Evolutionary conservation across 1,284 basidiomycete genomes (phyloP).

Genomic region (Apiotrichum mycotoxinovorans): DNA sequence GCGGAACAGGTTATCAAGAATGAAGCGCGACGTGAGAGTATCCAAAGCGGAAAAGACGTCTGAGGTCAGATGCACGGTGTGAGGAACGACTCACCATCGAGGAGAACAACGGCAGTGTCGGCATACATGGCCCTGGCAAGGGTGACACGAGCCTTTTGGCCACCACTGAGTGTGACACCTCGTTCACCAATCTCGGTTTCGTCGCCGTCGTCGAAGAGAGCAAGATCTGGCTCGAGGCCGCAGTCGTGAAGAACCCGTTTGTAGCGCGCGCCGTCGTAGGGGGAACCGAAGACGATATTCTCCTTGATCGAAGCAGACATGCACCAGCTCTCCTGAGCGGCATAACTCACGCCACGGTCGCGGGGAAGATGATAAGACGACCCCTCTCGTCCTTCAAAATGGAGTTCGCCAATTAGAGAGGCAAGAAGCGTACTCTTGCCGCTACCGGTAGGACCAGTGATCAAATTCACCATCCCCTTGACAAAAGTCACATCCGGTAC

Average conservation of each 20-base stretch:
- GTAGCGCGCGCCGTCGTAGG: conserved; percentile 57
- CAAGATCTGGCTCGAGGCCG: conserved; percentile 61
- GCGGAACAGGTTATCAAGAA: conserved; percentile 69
- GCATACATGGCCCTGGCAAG: conserved; percentile 69
- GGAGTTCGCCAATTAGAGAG: conserved; percentile 55
- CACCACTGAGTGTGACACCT: conserved; percentile 56
- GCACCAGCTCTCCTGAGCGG: conserved; percentile 71
- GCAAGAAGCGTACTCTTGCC: conserved; percentile 50
- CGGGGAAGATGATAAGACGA: conserved; percentile 65
- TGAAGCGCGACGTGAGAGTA: conserved; percentile 68
- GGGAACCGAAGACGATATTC: conserved; percentile 58
- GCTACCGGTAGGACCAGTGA: conserved; percentile 58
- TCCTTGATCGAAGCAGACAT: conserved; percentile 54
- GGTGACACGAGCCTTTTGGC: conserved; percentile 66
- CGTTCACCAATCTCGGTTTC: conserved; percentile 58
- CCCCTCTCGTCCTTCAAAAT: conserved; percentile 52
- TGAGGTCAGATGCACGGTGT: conserved; percentile 5
- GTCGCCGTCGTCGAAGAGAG: conserved; percentile 68
- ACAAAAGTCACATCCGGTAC: conserved; percentile 59
- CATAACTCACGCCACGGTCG: conserved; percentile 64
- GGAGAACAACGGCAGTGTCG: conserved; percentile 59
- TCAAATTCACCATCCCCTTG: conserved; percentile 58
- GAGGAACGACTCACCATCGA: conserved; percentile 44
- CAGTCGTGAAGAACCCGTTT: conserved; percentile 61
- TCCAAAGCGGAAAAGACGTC: conserved; percentile 57